Base-by-base conservation (phyloP, 2,329 filamentous ascomycete species). In the Daldinia eschscholtzii region DNA sequence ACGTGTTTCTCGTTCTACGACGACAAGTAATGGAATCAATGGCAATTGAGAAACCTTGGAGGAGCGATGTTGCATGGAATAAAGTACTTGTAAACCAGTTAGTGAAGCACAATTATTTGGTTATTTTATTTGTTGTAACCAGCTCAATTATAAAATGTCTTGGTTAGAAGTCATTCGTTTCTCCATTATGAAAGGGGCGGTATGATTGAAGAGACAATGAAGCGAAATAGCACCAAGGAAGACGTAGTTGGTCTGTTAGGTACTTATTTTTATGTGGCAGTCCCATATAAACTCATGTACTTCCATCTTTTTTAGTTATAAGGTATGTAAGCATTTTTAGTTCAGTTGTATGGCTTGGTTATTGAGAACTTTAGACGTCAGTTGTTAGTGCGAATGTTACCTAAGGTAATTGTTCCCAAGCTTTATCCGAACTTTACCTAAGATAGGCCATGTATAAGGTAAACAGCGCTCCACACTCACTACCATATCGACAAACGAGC, bases 341-440 rank as follows among this genome's bases (percentile, higher is more conserved):
- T 39, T 15, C 35, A 39, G 12, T 15, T 39, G 13, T 15, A 20
- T 44, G n/a, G 20, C 41, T 39, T 39, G 35, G 9, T 20, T 20
- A 20, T 44, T 20, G 3, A 48, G 13, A 23, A 28, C 44, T 7
- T 48, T 48, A 48, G 26, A n/a, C 20, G 44, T 48, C 23, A 48
- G 26, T 28, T 48, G 3, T 20, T 48, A 48, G 44, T 48, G 44
- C 20, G 23, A 28, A 26, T 6, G 44, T 48, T 28, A 48, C 44
- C 44, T 44, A 6, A 33, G 6, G 30, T 39, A 48, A 48, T 48
- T 48, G 44, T 28, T 48, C 5, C 4, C 13, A 9, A 28, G 44
- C 44, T 48, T 48, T 48, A 48, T 28, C 20, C 44, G 44, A 46
- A 26, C 44, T 48, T 28, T 28, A 46, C 10, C 20, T 26, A 26